Percentiles rank a stretch among this genome's conserved stretches.
phyloP scores from a whole-genome alignment of 176 grass and related monocot genomes.

The Typha latifolia region DNA sequence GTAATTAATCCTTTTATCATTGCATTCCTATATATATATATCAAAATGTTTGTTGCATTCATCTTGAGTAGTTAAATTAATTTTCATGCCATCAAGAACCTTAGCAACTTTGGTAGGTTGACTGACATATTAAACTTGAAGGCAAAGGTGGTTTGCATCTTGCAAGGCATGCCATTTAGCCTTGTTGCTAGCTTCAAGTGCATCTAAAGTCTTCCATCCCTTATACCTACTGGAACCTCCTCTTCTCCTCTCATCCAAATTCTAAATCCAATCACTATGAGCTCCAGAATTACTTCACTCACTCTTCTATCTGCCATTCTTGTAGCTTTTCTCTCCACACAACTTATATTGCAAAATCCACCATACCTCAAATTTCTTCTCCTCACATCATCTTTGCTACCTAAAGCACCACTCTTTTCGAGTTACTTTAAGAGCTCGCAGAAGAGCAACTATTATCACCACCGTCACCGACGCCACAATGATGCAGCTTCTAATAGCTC shows the following conservation, averaged over 20 bases:
- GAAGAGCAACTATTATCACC: slow-evolving; percentile 1
- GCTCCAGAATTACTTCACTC: slow-evolving; percentile 8
- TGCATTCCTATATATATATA: too few species aligned
- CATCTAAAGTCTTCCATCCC: background rate
- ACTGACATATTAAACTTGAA: slow-evolving; percentile 47
- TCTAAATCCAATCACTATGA: slow-evolving; percentile 19
- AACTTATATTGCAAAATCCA: slow-evolving; percentile 2
- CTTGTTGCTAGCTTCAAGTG: slow-evolving; percentile 28
- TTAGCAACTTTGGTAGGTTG: slow-evolving; percentile 25
- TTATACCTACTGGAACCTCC: background rate
- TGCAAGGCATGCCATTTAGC: slow-evolving; percentile 52
- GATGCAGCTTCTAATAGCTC: slow-evolving; percentile 1
- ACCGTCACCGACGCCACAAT: background rate
- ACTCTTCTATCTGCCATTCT: slow-evolving; percentile 22
- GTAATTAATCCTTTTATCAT: too few species aligned
- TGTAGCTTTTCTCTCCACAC: slow-evolving; percentile 25
- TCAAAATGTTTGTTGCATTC: too few species aligned
- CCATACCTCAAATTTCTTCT: slow-evolving; percentile 9
- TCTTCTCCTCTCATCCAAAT: slow-evolving; percentile 14
- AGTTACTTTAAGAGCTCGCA: background rate
- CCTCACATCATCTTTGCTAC: slow-evolving; percentile 9
- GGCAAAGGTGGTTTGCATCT: slow-evolving; percentile 53
- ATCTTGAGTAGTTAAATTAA: too few species aligned
- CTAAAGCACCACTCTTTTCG: background rate
- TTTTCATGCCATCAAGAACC: background rate